phyloP scores from a whole-genome alignment of 2,329 filamentous ascomycete species.

The Aspergillus chevalieri region DNA sequence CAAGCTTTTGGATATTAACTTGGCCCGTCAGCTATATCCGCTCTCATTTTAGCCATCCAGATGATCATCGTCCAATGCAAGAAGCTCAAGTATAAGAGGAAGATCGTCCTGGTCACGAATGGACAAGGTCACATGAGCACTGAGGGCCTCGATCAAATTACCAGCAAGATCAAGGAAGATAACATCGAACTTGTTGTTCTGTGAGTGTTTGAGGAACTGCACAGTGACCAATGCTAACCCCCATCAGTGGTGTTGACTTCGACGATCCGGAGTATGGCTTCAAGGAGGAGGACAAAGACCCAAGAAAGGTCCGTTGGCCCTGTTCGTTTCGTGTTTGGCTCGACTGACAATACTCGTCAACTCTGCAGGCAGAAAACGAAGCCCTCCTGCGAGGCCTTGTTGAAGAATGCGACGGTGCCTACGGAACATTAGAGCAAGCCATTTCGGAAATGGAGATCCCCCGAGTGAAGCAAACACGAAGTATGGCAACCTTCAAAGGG shows the following conservation, averaged over 20 bases:
- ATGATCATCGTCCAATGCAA: conserved; percentile 78
- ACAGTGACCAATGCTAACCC: conserved; percentile 17
- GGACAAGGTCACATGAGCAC: conserved; percentile 66
- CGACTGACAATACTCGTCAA: not conserved
- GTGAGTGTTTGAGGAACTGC: conserved; percentile 44
- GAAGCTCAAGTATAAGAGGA: conserved; percentile 72
- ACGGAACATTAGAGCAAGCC: conserved; percentile 81
- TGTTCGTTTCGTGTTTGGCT: not conserved
- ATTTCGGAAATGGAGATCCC: conserved; percentile 74
- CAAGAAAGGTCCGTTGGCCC: conserved; percentile 52
- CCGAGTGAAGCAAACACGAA: conserved; percentile 66
- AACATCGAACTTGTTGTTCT: conserved; percentile 73
- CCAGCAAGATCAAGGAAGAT: conserved; percentile 65
- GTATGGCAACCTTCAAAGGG: conserved; percentile 74
- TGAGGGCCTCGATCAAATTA: conserved; percentile 65
- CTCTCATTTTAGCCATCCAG: conserved; percentile 75
- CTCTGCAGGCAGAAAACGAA: conserved; percentile 63
- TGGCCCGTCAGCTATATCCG: conserved; percentile 58
- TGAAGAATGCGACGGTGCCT: conserved; percentile 63
- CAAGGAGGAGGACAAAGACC: conserved; percentile 81
- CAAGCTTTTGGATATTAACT: conserved; percentile 5
- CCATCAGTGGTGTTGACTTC: conserved; percentile 75
- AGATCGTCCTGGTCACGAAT: conserved; percentile 81
- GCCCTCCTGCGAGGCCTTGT: conserved; percentile 57
- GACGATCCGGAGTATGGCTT: conserved; percentile 84